A percentile compares a stretch with the other conserved stretches of the same genome.
phyloP scores from a whole-genome alignment of 306 rosid species.

The Pterocarpus macrocarpus region DNA sequence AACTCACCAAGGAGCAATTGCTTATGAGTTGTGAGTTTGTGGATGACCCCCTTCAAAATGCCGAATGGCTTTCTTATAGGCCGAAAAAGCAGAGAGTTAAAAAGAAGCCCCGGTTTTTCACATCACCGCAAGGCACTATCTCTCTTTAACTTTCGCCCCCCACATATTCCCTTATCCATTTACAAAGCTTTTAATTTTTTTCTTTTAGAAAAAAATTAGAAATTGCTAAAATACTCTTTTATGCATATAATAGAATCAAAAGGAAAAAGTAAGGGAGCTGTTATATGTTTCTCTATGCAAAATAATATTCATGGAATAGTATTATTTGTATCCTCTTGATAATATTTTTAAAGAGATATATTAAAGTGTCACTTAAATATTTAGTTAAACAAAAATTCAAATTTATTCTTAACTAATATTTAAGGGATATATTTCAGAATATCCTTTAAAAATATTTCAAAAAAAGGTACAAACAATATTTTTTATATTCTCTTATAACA shows the following conservation, averaged over 20 bases:
- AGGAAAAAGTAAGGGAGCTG: neutral
- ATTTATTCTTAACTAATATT: too few species aligned
- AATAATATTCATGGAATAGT: neutral
- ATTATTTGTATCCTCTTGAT: too few species aligned
- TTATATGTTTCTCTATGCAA: neutral
- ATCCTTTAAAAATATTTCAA: too few species aligned
- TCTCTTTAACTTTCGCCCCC: slow-evolving; percentile 39
- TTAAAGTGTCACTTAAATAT: too few species aligned
- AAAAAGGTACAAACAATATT: too few species aligned
- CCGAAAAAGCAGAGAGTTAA: slow-evolving; percentile 35
- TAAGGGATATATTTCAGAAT: too few species aligned
- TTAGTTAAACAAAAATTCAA: too few species aligned
- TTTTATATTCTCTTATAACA: slow-evolving; percentile 15
- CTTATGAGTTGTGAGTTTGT: slow-evolving; percentile 44
- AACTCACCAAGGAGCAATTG: slow-evolving; percentile 27
- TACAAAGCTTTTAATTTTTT: too few species aligned
- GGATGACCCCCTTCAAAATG: slow-evolving; percentile 36
- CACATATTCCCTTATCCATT: slow-evolving; percentile 49
- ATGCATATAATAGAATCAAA: neutral
- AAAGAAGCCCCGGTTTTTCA: slow-evolving; percentile 42
- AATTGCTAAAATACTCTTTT: slow-evolving; percentile 3
- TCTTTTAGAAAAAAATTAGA: neutral
- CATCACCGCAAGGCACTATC: slow-evolving; percentile 48
- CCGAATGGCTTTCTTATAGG: slow-evolving; percentile 54
- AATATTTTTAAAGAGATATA: too few species aligned